phyloP scores from a whole-genome alignment of 2,329 filamentous ascomycete genomes.

The Ophiostoma ulmi region DNA sequence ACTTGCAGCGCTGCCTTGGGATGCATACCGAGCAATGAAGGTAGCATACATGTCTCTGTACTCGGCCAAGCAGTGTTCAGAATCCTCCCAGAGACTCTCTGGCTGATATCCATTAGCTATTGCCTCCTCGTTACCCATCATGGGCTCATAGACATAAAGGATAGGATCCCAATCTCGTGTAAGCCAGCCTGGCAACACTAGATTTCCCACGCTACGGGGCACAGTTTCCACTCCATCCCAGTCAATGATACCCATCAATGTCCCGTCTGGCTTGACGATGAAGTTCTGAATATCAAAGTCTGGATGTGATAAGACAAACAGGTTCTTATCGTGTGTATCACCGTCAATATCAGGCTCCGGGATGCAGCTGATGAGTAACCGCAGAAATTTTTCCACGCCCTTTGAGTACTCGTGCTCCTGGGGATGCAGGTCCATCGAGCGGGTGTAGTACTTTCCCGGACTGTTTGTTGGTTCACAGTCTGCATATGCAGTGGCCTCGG shows the following conservation, averaged over 20 bases:
- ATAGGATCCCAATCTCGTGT: background rate
- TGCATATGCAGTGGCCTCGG: background rate
- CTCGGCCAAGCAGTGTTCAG: background rate
- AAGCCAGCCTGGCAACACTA: background rate
- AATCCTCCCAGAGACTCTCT: background rate
- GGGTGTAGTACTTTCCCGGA: background rate
- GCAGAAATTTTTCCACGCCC: background rate
- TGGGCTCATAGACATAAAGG: background rate
- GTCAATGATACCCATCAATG: background rate
- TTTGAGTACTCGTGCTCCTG: background rate
- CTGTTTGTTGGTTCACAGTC: background rate
- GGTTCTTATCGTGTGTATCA: background rate
- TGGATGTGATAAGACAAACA: background rate
- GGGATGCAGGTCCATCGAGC: background rate
- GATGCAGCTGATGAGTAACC: background rate
- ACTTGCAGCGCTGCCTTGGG: background rate
- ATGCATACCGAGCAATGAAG: background rate
- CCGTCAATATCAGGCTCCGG: background rate
- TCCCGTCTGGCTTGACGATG: background rate
- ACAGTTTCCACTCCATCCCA: background rate
- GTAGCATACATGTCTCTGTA: background rate
- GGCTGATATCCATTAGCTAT: background rate
- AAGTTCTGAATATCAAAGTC: conserved; percentile 3
- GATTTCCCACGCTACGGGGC: background rate
- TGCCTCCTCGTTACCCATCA: background rate